phyloP scores from a whole-genome alignment of 345 rosid genomes.

The Citrus sinensis region DVS_A1.0 CM039169.1:1967001-1967500 shows the following conservation, averaged over 20 bases:
- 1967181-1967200: slow-evolving; percentile 53
- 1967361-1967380: background rate
- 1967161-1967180: slow-evolving; percentile 31
- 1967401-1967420: background rate
- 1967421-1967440: background rate
- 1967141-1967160: slow-evolving; percentile 23
- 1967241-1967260: background rate
- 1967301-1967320: background rate
- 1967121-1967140: slow-evolving; percentile 7
- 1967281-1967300: background rate
- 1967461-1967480: background rate
- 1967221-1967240: slow-evolving; percentile 40
- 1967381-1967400: background rate
- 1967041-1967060: slow-evolving; percentile 47
- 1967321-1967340: background rate
- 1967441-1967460: background rate
- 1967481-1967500: background rate
- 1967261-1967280: too few species aligned
- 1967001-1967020: slow-evolving; percentile 23
- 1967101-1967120: slow-evolving; percentile 11
- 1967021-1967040: slow-evolving; percentile 32
- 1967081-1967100: slow-evolving; percentile 38
- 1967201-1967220: slow-evolving; percentile 51
- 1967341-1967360: background rate
- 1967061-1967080: slow-evolving; percentile 35